phyloP scores from a whole-genome alignment of 2,329 filamentous ascomycete species.

The Chrysoporthe cubensis region DNA sequence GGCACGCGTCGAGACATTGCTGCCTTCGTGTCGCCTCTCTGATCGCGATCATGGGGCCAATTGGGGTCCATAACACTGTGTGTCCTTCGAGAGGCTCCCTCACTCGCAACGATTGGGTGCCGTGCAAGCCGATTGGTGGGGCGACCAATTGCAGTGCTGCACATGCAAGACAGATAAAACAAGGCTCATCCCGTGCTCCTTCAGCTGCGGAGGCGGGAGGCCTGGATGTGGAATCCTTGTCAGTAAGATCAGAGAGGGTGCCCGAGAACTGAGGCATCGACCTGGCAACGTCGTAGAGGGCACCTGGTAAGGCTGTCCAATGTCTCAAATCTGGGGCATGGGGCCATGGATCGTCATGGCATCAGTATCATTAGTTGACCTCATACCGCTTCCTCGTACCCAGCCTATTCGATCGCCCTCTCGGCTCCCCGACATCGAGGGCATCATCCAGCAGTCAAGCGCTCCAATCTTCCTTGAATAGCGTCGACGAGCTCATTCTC shows the following conservation, averaged over 20 bases:
- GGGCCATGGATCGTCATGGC: conserved; percentile 9
- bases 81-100: neutral
- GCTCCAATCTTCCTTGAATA: conserved; percentile 64
- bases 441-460: conserved; percentile 46
- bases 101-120: neutral
- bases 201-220: neutral
- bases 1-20: neutral
- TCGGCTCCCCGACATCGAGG: conserved; percentile 5
- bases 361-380: conserved; percentile 23
- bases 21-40: conserved; percentile 9
- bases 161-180: neutral
- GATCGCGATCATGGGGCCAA: conserved; percentile 5
- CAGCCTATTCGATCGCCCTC: conserved; percentile 11
- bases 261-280: neutral
- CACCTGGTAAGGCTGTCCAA: conserved; percentile 10
- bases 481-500: conserved; percentile 72
- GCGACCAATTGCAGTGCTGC: conserved; percentile 2
- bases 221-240: neutral
- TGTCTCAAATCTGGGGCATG: neutral
- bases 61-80: neutral
- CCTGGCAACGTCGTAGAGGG: neutral
- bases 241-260: neutral
- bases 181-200: neutral
- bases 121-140: neutral
- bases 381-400: conserved; percentile 15